Conservation (phyloP, 768 basidiomycete genomes). For the Tephrocybe sp. region DNA sequence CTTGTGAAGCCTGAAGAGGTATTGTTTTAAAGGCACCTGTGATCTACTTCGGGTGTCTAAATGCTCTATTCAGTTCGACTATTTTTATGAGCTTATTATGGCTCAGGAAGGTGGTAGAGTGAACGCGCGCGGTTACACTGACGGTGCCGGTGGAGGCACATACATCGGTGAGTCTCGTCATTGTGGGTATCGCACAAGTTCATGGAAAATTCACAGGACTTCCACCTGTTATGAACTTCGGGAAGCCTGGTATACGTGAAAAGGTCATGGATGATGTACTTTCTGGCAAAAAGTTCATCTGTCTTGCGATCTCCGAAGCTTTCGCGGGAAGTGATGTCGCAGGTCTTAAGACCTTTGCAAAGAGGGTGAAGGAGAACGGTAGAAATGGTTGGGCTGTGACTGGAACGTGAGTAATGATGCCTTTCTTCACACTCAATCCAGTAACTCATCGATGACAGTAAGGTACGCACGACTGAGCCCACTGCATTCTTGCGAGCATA, state of each 20-base stretch:
- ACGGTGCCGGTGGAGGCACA: slow-evolving; percentile 60
- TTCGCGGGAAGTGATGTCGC: slow-evolving; percentile 78
- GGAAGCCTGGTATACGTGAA: slow-evolving; percentile 57
- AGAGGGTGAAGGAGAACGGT: slow-evolving; percentile 48
- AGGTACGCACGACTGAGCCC: not conserved
- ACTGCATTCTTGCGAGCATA: not conserved
- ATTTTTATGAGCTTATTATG: slow-evolving; percentile 80
- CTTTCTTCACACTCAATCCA: not conserved
- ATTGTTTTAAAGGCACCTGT: not conserved
- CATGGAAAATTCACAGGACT: slow-evolving; percentile 36
- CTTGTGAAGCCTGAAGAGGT: slow-evolving; percentile 75
- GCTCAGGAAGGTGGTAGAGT: slow-evolving; percentile 68
- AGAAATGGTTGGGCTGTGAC: slow-evolving; percentile 71
- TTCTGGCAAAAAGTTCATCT: slow-evolving; percentile 66
- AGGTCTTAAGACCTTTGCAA: slow-evolving; percentile 70
- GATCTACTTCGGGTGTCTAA: not conserved
- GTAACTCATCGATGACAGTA: not conserved
- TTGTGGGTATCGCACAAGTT: not conserved
- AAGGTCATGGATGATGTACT: slow-evolving; percentile 58
- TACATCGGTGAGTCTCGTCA: slow-evolving; percentile 22
- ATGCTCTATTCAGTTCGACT: slow-evolving; percentile 55
- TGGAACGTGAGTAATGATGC: slow-evolving; percentile 54
- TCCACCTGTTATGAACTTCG: slow-evolving; percentile 81
- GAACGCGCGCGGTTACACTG: slow-evolving; percentile 73
- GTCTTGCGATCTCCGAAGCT: slow-evolving; percentile 84